Base-by-base conservation (phyloP, 2,329 filamentous ascomycete species). In the Stachybotrys elegans region DNA sequence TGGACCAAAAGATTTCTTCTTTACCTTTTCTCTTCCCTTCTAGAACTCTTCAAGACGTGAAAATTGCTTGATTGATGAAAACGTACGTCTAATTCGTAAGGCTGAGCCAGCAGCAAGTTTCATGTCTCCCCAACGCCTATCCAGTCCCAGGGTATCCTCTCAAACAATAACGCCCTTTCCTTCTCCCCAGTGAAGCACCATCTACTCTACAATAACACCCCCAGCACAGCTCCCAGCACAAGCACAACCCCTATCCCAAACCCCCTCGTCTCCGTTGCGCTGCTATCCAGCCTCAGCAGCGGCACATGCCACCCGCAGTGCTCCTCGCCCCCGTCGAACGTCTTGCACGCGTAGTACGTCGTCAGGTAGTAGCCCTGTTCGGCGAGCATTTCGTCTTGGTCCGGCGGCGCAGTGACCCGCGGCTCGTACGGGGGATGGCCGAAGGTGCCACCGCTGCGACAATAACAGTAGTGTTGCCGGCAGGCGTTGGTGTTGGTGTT, bases 231-330 rank as follows among this genome's bases (percentile, higher is more conserved):
- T 8, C 16, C 51, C 25, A 55, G 50, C 8, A 47, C 46, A 3
- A 49, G 44, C 32, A 47, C 46, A 13, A 58, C 57, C 31, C 48
- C 25, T 48, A 53, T 42, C 5, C 55, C 50, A 17, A 49, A 51
- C 5, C 52, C 52, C 13, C 52, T 53, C 19, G 42, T 25, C n/a
- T 6, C 7, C 12, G n/a, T n/a, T n/a, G 37, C 52, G 4, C 45
- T 55, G 42, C 46, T 51, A 43, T 49, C 50, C 8, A 50, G 52
- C 51, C 61, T 57, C 38, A 59, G 47, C 1, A 66, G 50, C 2
- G 64, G 63, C 12, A 63, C 57, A 43, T 62, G 62, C 63, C 64
- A 67, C 6, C 62, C 63, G 44, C 63, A 65, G 32, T 57, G 58
- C 44, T 60, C 57, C n/a, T 47, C 39, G 9, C 57, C 58, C 34